Evolutionary conservation across 2,329 filamentous ascomycete species (phyloP).

Genomic region (Ophiocordyceps camponoti-saundersi): DNA sequence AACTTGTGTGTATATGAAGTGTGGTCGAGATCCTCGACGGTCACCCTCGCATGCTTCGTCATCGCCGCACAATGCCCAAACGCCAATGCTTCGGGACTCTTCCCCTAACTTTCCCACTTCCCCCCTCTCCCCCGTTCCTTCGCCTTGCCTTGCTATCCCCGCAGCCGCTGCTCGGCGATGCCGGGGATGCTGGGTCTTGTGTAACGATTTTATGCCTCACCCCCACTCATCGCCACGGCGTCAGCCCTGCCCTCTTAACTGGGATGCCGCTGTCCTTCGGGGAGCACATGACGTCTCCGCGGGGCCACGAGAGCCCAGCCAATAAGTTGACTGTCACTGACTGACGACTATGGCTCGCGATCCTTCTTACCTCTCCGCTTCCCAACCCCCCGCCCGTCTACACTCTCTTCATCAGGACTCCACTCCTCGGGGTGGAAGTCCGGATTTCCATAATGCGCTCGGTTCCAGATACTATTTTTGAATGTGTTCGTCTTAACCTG

Average conservation of each 20-base stretch:
- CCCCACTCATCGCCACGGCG: neutral
- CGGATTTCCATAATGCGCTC: constrained; percentile 49
- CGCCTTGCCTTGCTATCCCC: neutral
- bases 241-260: neutral
- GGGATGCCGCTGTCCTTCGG: neutral
- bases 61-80: neutral
- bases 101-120: neutral
- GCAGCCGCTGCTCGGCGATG: too few relatives aligned
- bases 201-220: too few relatives aligned
- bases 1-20: neutral
- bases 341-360: neutral
- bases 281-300: neutral
- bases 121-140: neutral
- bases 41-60: neutral
- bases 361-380: constrained; percentile 10
- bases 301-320: neutral
- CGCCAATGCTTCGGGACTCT: neutral
- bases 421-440: constrained; percentile 29
- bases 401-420: constrained; percentile 21
- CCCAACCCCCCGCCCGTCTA: constrained; percentile 10
- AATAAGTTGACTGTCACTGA: neutral
- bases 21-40: neutral
- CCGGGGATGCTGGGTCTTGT: too few relatives aligned
- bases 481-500: constrained; percentile 38
- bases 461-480: constrained; percentile 50